Conservation (phyloP, 768 basidiomycete genomes). For the Boletus fagicola region DNA sequence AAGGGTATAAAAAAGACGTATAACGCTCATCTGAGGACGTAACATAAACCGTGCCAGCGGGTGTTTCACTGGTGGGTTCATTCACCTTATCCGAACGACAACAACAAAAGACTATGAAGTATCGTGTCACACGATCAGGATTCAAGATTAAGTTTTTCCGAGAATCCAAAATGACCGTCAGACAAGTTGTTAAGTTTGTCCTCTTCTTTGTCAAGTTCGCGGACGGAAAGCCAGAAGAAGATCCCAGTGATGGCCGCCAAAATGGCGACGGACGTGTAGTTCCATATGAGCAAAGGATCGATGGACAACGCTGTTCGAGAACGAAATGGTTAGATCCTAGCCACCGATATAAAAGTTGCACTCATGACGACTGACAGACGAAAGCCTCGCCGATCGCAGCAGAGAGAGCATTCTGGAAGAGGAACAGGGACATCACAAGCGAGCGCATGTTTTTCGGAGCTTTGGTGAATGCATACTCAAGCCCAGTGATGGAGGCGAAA, state of each 20-base stretch:
- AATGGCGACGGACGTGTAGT: conserved; percentile 60
- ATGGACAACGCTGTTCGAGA: conserved; percentile 49
- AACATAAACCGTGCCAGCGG: background rate
- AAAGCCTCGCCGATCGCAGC: conserved; percentile 70
- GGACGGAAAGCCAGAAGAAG: conserved; percentile 52
- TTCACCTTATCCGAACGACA: too few species aligned
- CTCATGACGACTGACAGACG: conserved; percentile 47
- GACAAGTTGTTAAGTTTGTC: conserved; percentile 57
- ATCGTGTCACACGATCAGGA: background rate
- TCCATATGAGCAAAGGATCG: conserved; percentile 76
- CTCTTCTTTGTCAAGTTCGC: conserved; percentile 60
- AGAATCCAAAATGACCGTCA: conserved; percentile 34
- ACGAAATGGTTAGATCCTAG: conserved; percentile 6
- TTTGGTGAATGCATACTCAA: conserved; percentile 89
- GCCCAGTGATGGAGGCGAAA: conserved; percentile 75
- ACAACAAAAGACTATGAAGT: background rate
- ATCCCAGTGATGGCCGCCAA: conserved; percentile 52
- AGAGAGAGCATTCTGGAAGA: conserved; percentile 58
- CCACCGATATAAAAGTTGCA: background rate
- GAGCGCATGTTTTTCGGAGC: conserved; percentile 89
- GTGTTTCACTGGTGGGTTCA: background rate
- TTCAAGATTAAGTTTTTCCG: background rate
- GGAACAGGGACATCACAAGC: conserved; percentile 71
- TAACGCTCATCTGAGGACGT: background rate
- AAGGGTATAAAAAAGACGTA: background rate